Evolutionary conservation across 1,284 basidiomycete species (phyloP), one percentile per base, ranked within the genome.

Genomic region (Puccinia polysora): DNA sequence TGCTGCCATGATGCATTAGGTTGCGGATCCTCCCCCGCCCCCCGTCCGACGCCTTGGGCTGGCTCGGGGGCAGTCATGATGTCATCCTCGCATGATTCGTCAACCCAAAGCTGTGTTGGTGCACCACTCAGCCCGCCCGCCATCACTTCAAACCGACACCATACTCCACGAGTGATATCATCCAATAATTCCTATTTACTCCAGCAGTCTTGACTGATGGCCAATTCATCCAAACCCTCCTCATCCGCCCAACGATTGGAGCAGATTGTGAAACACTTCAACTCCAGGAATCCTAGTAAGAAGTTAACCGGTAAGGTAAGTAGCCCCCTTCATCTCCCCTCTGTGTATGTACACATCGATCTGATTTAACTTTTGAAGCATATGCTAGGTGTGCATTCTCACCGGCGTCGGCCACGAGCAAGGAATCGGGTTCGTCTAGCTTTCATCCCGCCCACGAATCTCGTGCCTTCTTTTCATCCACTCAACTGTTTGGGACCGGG

Each of bases 341-440:
- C n/a, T 18, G 3, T 28, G 18, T 43, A 34, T 18, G 49, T n/a
- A 5, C 30, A 30, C 3, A 28, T 30, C 45, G 23, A 4, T 14
- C 32, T 52, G 10, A 30, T 65, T 2, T 8, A 4, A 15, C 18
- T 52, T 65, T 18, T 5, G 6, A 20, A 28, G 50, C 2, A 12
- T 14, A 7, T 56, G 75, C 59, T 76, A 79, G 74, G 78, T 79
- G 2, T 77, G 76, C 62, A 77, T 79, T 75, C 74, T 79, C 28
- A 79, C 78, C 2, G 78, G 78, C 7, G 75, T 75, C 40, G 78
- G 76, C 2, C 76, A 76, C 65, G 70, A 77, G 14, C 56, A 74
- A 18, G 78, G 78, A 25, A 79, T 79, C 43, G 78, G 67, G 67
- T 70, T 18, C 23, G 76, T n/a, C n/a, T n/a, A n/a, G 32, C 23